Evolutionary conservation across 2,329 filamentous ascomycete genomes (phyloP).

Genomic region (Aureobasidium uvarum): DNA sequence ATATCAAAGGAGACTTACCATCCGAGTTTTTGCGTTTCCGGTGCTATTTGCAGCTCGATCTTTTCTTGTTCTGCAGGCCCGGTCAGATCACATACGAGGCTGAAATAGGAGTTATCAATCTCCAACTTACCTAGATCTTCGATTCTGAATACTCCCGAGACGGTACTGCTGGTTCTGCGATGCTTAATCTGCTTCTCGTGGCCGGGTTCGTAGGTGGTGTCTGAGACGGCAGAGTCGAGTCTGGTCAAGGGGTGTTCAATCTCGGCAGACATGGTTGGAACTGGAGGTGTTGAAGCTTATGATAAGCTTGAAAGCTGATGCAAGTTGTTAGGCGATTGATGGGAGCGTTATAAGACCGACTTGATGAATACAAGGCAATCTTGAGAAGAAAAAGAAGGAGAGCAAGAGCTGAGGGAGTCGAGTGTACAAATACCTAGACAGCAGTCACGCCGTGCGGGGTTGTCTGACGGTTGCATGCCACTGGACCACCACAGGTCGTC

Average conservation of each 20-base stretch:
- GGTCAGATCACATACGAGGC: conserved; percentile 6
- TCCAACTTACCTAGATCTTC: conserved; percentile 73
- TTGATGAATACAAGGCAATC: conserved; percentile 25
- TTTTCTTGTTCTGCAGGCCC: conserved; percentile 64
- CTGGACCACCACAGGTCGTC: conserved; percentile 16
- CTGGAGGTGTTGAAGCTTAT: conserved; percentile 26
- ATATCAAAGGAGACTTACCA: conserved; percentile 60
- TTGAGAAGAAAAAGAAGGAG: conserved; percentile 20
- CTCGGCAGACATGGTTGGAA: conserved; percentile 54
- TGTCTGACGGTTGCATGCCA: conserved; percentile 24
- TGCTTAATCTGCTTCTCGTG: conserved; percentile 64
- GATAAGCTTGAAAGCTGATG: conserved; percentile 14
- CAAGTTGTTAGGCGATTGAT: conserved; percentile 7
- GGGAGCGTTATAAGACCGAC: conserved; percentile 16
- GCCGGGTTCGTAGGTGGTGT: conserved; percentile 64
- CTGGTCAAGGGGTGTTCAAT: conserved; percentile 65
- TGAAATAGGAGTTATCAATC: background rate
- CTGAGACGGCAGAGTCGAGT: conserved; percentile 88
- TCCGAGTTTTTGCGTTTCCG: conserved; percentile 82
- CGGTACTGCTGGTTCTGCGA: conserved; percentile 70
- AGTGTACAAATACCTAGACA: conserved; percentile 14
- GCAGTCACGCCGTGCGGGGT: conserved; percentile 27
- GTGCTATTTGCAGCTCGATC: conserved; percentile 68
- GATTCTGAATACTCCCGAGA: conserved; percentile 75
- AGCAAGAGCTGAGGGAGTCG: conserved; percentile 15